Evolutionary conservation across 495 filamentous ascomycete species (phyloP), one percentile per base, ranked within the genome.

Genomic region (Lentithecium fluviatile): DNA sequence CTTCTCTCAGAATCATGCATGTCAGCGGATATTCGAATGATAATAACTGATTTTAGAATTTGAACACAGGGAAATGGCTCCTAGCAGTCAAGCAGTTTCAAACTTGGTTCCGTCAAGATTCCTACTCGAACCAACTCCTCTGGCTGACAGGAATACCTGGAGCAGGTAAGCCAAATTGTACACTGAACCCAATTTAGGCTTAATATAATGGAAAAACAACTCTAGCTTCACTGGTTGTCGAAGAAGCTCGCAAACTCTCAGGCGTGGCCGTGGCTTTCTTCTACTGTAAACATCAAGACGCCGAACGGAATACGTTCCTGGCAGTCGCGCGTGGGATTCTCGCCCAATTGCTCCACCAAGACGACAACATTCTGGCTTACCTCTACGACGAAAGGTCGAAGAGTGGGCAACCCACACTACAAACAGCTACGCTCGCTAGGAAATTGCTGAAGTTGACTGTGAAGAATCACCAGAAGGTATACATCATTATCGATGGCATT

Each of bases 181-280:
- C 15, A 5, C n/a, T n/a, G 40, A 36, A 15, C 15, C 10, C 26
- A 29, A 34, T 20, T 37, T 12, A 49, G n/a, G 25, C 29, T 4
- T 1, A 40, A 17, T 19, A 24, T 47, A 13, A 17, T 67, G 67
- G 67, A 13, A 70, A 70, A 42, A 70, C 67, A 6, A 43, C 68
- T 20, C 57, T 70, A 1, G 64, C 65, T 23, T 70, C 68, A 7
- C 15, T 49, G 4, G 43, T 67, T 34, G 58, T 67, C 32, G 56
- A 68, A 37, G 45, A 64, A 32, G 38, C 36, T 12, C 46, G 20
- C 23, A 20, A 32, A 29, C 7, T 60, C 13, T n/a, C 29, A 29
- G 19, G 37, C 17, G 11, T 34, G n/a, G 20, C 29, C 13, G 49
- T 40, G 17, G 50, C 49, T 36, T 62, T 52, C 40, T 64, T 52